Evolutionary conservation across 192 early-diverging fungal species (phyloP).

Genomic region (Funneliformis geosporum): DNA sequence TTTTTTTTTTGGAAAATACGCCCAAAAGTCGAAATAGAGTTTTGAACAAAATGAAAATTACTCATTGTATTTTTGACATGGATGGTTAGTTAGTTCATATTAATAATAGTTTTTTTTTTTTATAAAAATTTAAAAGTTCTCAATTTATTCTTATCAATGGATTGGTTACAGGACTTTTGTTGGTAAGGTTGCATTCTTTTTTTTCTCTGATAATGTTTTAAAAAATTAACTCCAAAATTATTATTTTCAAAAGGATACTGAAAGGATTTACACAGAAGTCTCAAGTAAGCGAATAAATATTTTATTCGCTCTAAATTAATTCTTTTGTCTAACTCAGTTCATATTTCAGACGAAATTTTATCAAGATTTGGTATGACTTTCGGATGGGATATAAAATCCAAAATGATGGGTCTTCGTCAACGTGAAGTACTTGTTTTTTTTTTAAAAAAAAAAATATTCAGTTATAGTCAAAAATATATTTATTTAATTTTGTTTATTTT

Average conservation of each 20-base stretch:
- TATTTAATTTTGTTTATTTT: not conserved
- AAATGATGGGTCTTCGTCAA: slow-evolving; percentile 71
- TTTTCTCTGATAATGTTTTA: not conserved
- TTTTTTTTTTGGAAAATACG: not conserved
- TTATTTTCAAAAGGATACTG: not conserved
- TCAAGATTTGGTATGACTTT: slow-evolving; percentile 70
- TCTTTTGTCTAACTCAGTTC: not conserved
- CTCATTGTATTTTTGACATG: slow-evolving; percentile 24
- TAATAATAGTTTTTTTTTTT: not conserved
- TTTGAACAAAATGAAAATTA: not conserved
- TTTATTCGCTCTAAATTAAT: not conserved
- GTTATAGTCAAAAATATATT: not conserved
- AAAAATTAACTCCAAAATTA: not conserved
- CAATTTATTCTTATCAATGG: not conserved
- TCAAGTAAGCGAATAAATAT: not conserved
- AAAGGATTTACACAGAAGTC: not conserved
- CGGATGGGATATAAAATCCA: slow-evolving; percentile 67
- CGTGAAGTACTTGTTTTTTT: slow-evolving; percentile 43
- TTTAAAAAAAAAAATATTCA: not conserved
- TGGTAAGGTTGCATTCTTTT: not conserved
- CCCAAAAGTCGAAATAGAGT: not conserved
- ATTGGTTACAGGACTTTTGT: not conserved
- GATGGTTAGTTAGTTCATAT: slow-evolving; percentile 3
- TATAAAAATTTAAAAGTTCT: not conserved
- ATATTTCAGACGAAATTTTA: slow-evolving; percentile 62